These are phyloP conservation scores for Fusarium solani-melongenae DNA, from an alignment of 2,329 filamentous ascomycete genomes.

Conservation along the genomic window DNA sequence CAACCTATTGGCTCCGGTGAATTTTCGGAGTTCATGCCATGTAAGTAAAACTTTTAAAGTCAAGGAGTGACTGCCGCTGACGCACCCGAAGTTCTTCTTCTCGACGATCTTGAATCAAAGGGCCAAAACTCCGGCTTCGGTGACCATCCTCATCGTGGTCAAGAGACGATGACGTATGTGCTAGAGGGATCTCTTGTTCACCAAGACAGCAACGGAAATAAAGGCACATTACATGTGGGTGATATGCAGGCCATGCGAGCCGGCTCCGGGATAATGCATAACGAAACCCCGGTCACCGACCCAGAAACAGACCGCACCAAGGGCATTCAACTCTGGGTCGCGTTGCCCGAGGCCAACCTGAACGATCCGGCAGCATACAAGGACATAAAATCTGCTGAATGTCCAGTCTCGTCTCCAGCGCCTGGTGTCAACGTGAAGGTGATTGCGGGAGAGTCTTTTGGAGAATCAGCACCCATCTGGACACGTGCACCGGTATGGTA, in stretches of 20 bases:
- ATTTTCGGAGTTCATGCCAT: background rate
- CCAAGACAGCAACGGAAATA: background rate
- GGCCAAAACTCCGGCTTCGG: background rate
- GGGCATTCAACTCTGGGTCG: background rate
- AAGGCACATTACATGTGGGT: background rate
- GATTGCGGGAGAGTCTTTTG: background rate
- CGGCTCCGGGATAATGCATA: background rate
- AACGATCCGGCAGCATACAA: background rate
- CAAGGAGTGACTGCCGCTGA: background rate
- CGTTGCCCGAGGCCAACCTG: background rate
- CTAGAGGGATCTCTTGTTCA: background rate
- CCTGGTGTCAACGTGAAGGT: background rate
- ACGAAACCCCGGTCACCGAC: background rate
- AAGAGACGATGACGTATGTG: background rate
- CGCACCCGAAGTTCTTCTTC: background rate
- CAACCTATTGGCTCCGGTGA: background rate
- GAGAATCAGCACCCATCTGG: background rate
- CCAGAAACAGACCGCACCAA: background rate
- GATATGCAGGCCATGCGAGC: background rate
- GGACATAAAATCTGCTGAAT: background rate
- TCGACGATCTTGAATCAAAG: background rate
- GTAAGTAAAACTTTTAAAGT: background rate
- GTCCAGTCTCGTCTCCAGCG: background rate
- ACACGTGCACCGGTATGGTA: background rate
- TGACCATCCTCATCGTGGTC: background rate